phyloP scores from a whole-genome alignment of 495 filamentous ascomycete species.

The Pseudomonodictys pantanalensis region DNA sequence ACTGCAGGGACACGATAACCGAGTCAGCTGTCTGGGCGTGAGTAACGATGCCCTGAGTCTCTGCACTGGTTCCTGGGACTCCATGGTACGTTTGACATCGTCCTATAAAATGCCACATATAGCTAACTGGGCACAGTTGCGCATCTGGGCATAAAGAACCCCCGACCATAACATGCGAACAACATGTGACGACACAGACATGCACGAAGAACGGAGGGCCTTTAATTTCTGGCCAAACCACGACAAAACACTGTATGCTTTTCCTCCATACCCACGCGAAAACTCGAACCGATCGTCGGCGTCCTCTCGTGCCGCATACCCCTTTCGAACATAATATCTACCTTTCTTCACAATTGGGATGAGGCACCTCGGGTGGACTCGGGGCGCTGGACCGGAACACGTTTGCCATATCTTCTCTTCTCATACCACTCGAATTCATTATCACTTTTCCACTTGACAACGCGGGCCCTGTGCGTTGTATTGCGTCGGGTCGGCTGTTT shows the following conservation, averaged over 20 bases:
- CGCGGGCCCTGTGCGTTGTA: neutral
- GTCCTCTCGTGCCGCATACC: slow-evolving; percentile 1
- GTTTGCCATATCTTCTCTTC: neutral
- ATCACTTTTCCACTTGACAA: neutral
- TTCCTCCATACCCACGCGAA: neutral
- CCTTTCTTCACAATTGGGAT: slow-evolving; percentile 13
- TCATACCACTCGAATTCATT: slow-evolving; percentile 24
- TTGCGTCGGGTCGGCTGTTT: slow-evolving; percentile 9
- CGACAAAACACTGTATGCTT: slow-evolving; percentile 27
- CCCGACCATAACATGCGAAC: neutral
- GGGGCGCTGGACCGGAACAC: slow-evolving; percentile 21
- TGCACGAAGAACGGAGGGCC: slow-evolving; percentile 12
- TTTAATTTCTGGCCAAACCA: slow-evolving; percentile 22
- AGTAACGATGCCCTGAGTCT: slow-evolving; percentile 99
- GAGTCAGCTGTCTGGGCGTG: slow-evolving; percentile 95
- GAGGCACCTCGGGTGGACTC: slow-evolving; percentile 11
- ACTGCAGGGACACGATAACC: slow-evolving; percentile 94
- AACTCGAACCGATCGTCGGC: neutral
- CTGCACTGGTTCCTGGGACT: slow-evolving; percentile 99
- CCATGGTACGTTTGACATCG: slow-evolving; percentile 68
- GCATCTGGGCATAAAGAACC: slow-evolving; percentile 39
- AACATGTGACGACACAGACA: slow-evolving; percentile 24
- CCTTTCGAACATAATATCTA: slow-evolving; percentile 18
- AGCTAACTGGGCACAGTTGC: slow-evolving; percentile 36
- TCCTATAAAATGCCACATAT: slow-evolving; percentile 18